Evolutionary conservation across 2,329 filamentous ascomycete genomes (phyloP).

Genomic region (Microascus cirrosus): DNA sequence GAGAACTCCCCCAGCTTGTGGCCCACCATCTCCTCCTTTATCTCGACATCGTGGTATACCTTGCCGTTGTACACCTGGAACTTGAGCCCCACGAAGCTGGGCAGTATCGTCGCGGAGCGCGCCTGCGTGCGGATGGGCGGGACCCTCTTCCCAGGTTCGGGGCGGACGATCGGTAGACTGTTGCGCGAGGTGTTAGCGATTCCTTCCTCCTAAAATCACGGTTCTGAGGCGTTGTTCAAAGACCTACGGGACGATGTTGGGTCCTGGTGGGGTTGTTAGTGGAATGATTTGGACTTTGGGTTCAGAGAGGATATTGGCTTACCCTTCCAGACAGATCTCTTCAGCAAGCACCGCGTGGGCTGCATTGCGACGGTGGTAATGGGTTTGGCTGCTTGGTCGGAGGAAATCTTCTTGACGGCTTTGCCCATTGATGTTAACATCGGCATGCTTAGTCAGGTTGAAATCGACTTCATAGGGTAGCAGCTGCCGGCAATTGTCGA

Average conservation of each 20-base stretch:
- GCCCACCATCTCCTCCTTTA: conserved; percentile 94
- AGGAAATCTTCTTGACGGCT: not conserved
- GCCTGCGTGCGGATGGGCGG: conserved; percentile 78
- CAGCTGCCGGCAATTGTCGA: not conserved
- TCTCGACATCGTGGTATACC: conserved; percentile 66
- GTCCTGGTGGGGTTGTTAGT: conserved; percentile 24
- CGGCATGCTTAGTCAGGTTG: not conserved
- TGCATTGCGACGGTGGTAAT: conserved; percentile 2
- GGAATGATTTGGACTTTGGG: not conserved
- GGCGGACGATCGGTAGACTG: conserved; percentile 54
- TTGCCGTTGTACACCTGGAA: conserved; percentile 93
- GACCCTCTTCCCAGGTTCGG: conserved; percentile 47
- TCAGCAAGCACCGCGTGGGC: conserved; percentile 49
- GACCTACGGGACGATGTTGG: conserved; percentile 42
- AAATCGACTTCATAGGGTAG: not conserved
- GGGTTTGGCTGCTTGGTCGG: not conserved
- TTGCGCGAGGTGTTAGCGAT: conserved; percentile 1
- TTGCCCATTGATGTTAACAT: not conserved
- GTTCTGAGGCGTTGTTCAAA: not conserved
- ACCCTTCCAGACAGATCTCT: conserved; percentile 87
- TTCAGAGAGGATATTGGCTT: conserved; percentile 6
- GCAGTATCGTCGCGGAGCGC: conserved; percentile 78
- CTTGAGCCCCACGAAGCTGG: conserved; percentile 80
- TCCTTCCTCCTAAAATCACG: not conserved
- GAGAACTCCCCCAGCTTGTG: conserved; percentile 92